Conservation (phyloP, 176 grass and related monocot genomes). For the Eragrostis nindensis region DNA sequence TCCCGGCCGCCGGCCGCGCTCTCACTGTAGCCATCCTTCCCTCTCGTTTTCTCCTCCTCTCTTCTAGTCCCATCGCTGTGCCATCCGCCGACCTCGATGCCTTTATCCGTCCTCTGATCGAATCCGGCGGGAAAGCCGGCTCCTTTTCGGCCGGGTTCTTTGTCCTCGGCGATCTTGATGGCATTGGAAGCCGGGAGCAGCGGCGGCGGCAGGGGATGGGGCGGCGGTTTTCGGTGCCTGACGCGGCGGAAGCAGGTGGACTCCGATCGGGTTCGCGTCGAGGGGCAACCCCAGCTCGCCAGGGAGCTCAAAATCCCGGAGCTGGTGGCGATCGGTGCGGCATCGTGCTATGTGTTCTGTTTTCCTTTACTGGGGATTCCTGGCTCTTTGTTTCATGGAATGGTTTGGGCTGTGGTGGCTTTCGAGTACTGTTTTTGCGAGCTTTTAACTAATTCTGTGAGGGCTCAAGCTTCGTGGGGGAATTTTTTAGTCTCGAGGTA, state of each 20-base stretch:
- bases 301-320: constrained; percentile 77
- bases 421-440: neutral
- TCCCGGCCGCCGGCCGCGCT: constrained; percentile 19
- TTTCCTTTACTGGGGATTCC: neutral
- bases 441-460: neutral
- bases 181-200: constrained; percentile 45
- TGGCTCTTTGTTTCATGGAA: neutral
- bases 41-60: constrained; percentile 36
- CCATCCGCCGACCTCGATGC: constrained; percentile 5
- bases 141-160: neutral
- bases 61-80: constrained; percentile 21
- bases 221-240: constrained; percentile 53
- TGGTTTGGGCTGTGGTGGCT: neutral
- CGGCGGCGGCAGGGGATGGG: constrained; percentile 37
- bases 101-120: constrained; percentile 33
- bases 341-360: neutral
- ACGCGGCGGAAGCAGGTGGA: constrained; percentile 94
- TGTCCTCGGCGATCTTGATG: constrained; percentile 32
- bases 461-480: neutral
- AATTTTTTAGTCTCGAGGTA: neutral
- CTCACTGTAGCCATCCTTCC: constrained; percentile 7
- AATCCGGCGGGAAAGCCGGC: constrained; percentile 19
- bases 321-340: constrained; percentile 76
- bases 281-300: constrained; percentile 69
- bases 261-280: constrained; percentile 62